Percentiles rank a stretch among this genome's conserved stretches.
Evolutionary conservation across 2,329 filamentous ascomycete genomes (phyloP).

Genomic region (Phialophora verrucosa): DNA sequence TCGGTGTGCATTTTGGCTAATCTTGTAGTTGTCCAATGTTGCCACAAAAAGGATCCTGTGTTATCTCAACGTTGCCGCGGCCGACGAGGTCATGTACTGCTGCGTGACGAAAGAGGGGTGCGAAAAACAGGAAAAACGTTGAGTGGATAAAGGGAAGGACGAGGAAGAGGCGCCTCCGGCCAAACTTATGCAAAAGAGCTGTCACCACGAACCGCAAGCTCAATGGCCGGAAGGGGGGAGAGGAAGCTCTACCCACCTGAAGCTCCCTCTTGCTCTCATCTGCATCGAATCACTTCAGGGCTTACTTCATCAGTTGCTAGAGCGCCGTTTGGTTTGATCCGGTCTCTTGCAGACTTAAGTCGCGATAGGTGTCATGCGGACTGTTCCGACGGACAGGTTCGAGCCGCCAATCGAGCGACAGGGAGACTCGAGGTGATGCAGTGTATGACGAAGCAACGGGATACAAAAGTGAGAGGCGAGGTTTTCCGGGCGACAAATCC

Average conservation of each 20-base stretch:
- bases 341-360: not conserved
- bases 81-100: conserved; percentile 1
- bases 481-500: not conserved
- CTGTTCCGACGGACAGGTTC: not conserved
- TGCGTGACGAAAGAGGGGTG: not conserved
- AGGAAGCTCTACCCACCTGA: not conserved
- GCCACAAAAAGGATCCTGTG: not conserved
- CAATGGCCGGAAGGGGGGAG: not conserved
- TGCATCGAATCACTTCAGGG: not conserved
- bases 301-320: not conserved
- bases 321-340: not conserved
- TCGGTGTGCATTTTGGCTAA: conserved; percentile 30
- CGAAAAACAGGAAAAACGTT: conserved; percentile 13
- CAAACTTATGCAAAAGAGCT: conserved; percentile 1
- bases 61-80: conserved; percentile 1
- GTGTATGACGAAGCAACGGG: not conserved
- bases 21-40: conserved; percentile 6
- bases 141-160: conserved; percentile 12
- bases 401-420: not conserved
- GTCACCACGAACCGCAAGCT: not conserved
- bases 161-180: not conserved
- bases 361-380: not conserved
- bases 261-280: not conserved
- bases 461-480: not conserved
- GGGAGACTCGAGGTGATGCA: not conserved